These are phyloP conservation scores for Solanum aculeatissimum DNA, from an alignment of 305 asterid genomes.

Conservation along the genomic window DNA sequence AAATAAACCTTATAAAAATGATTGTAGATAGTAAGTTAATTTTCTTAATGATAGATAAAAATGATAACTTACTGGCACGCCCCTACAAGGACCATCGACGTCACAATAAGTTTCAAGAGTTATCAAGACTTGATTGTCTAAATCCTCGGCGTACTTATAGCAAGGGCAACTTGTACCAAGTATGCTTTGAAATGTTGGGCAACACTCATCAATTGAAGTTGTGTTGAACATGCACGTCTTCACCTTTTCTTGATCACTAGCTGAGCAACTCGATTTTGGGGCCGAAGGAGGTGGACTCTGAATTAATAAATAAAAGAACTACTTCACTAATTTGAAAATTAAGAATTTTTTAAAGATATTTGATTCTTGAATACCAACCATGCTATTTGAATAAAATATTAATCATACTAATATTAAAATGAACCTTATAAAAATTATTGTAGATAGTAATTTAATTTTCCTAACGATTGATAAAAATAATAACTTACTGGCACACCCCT, in stretches of 20 bases:
- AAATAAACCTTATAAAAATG: too few relatives aligned
- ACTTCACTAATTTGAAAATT: too few relatives aligned
- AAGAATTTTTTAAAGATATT: too few relatives aligned
- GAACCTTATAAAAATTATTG: too few relatives aligned
- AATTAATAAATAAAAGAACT: too few relatives aligned
- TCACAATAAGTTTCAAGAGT: not conserved
- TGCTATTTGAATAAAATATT: not conserved
- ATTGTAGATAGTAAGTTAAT: too few relatives aligned
- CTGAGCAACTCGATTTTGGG: not conserved
- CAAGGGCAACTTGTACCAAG: not conserved
- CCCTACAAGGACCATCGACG: not conserved
- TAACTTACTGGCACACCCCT: not conserved
- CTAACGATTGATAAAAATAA: not conserved
- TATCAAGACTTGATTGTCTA: not conserved
- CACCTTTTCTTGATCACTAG: not conserved
- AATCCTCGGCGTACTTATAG: not conserved
- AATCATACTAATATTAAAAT: too few relatives aligned
- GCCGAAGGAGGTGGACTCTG: too few relatives aligned
- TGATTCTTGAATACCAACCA: too few relatives aligned
- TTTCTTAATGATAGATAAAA: too few relatives aligned
- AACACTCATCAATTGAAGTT: not conserved
- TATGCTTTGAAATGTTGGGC: not conserved
- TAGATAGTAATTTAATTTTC: too few relatives aligned
- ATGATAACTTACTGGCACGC: not conserved
- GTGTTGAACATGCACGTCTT: not conserved